Base-by-base conservation (phyloP, 306 rosid genomes). In the Glycyrrhiza uralensis region DNA sequence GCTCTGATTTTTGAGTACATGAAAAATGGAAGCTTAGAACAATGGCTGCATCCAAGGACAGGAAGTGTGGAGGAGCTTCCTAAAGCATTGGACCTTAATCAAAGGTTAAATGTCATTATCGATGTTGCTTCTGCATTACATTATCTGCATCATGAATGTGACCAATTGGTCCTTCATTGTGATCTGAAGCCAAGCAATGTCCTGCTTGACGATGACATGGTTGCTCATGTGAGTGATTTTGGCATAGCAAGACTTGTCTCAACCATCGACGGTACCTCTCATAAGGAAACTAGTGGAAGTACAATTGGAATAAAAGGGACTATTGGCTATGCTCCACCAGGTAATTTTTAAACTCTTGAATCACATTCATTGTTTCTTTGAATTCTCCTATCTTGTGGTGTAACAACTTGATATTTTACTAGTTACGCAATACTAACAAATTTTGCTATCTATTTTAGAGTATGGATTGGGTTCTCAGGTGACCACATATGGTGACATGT, bases 281-380 rank as follows among this genome's bases (percentile, higher is more conserved):
- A 14, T 3, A 17, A 13, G 30, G 39, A 42, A 13, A 62, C 56
- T 10, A 74, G 61, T 45, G n/a, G n/a, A n/a, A 67, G 61, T 33
- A 59, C 65, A 4, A 22, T 46, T 33, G 84, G 77, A 20, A 2
- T 80, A 3, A 80, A 45, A 2, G 80, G 84, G 14, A 55, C 66
- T 0, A 4, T 75, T 23, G 84, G 74, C 32, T 75, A 69, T 22
- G 51, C 56, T 56, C 47, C 76, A 23, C 83, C 79, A 47, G 44
- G 76, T 44, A 58, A 32, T 12, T 30, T 57, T 6, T 57, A 29
- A 57, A 57, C 42, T 29, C 13, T 7, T 6, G 2, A 44, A 14
- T 44, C 0, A n/a, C n/a, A n/a, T 1, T 57, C 1, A 10, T 1
- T 29, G 13, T 7, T 29, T 29, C 12, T 14, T n/a, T 10, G 14